Evolutionary conservation across 768 basidiomycete species (phyloP).

Genomic region (Hygrocybe punicea): DNA sequence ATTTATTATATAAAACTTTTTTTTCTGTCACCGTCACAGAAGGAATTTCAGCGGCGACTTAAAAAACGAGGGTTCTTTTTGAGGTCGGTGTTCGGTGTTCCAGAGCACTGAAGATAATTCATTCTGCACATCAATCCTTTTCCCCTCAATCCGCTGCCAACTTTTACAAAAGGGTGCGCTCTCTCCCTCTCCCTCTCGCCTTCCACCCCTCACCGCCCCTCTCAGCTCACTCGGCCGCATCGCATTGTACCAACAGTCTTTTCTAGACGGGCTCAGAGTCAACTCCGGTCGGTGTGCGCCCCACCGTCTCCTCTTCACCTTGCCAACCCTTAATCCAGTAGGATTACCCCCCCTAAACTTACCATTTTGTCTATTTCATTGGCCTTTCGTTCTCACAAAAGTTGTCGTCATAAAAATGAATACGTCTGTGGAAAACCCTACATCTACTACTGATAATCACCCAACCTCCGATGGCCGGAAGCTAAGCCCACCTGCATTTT

Average conservation of each 20-base stretch:
- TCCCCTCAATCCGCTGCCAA: not conserved
- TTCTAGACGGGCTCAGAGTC: conserved; percentile 73
- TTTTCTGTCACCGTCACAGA: too few relatives aligned
- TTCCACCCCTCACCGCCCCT: conserved; percentile 15
- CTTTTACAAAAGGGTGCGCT: conserved; percentile 48
- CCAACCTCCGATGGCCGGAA: conserved; percentile 66
- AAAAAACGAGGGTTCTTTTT: not conserved
- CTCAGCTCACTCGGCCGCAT: conserved; percentile 39
- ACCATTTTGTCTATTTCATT: conserved; percentile 45
- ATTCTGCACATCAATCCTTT: not conserved
- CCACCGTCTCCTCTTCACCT: conserved; percentile 18
- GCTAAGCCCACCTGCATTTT: conserved; percentile 86
- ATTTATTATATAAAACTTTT: too few relatives aligned
- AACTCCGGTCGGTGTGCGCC: conserved; percentile 55
- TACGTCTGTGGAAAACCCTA: conserved; percentile 66
- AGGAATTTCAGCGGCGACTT: not conserved
- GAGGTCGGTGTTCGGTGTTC: not conserved
- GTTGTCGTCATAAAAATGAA: conserved; percentile 60
- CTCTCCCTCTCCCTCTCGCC: conserved; percentile 9
- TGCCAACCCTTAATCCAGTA: conserved; percentile 32
- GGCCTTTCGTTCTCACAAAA: conserved; percentile 57
- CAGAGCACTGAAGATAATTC: not conserved
- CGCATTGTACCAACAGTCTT: conserved; percentile 80
- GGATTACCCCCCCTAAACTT: conserved; percentile 60
- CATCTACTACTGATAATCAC: conserved; percentile 68